Evolutionary conservation across 2,329 filamentous ascomycete genomes (phyloP).

Genomic region (Phialemoniopsis sp.): DNA sequence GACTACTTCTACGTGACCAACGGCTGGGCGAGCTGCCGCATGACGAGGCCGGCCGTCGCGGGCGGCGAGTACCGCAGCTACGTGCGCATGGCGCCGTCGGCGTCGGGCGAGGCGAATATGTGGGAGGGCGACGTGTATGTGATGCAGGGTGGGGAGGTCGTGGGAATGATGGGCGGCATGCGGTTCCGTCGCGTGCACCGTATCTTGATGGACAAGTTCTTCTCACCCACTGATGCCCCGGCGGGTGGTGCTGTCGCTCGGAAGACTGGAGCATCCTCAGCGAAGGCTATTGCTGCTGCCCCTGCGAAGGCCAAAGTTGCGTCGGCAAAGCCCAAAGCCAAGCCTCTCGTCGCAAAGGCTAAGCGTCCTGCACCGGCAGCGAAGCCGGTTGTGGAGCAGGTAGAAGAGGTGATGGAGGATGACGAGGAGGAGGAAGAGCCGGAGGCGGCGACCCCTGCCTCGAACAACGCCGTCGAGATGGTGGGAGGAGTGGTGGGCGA

Average conservation of each 20-base stretch:
- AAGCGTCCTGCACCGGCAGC: not conserved
- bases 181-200: conserved; percentile 31
- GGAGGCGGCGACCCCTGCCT: not conserved
- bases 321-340: not conserved
- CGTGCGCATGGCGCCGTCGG: conserved; percentile 29
- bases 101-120: conserved; percentile 16
- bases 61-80: conserved; percentile 28
- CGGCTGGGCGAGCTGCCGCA: conserved; percentile 26
- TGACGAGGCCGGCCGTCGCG: conserved; percentile 20
- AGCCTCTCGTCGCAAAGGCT: not conserved
- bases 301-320: not conserved
- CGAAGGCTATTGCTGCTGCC: not conserved
- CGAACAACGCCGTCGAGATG: conserved; percentile 7
- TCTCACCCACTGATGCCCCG: conserved; percentile 28
- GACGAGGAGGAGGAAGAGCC: not conserved
- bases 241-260: no score
- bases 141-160: conserved; percentile 22
- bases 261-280: no score
- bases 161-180: conserved; percentile 24
- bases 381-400: not conserved
- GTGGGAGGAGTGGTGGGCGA: conserved; percentile 20
- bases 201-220: conserved; percentile 31
- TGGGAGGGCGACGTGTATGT: conserved; percentile 29
- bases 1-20: conserved; percentile 29
- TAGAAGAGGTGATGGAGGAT: not conserved